Base-by-base conservation (phyloP, 768 basidiomycete species). In the Lactifluus subvellereus region DNA sequence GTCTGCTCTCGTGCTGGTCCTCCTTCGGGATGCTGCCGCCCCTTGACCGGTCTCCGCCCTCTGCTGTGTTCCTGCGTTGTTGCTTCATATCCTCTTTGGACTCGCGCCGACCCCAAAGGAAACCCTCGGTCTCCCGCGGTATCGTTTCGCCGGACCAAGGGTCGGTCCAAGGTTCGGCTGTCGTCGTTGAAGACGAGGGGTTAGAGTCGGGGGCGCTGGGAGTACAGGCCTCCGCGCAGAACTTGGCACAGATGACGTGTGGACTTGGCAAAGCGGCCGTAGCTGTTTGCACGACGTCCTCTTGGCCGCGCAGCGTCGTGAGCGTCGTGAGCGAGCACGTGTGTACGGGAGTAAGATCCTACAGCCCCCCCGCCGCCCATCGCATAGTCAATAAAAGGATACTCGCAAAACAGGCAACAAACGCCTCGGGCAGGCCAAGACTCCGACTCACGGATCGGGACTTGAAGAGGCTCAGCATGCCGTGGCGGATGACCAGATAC, bases 401-500 rank as follows among this genome's bases (percentile, higher is more conserved):
- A 57, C 30, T 43, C 38, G 18, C 27, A 18, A 48, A 22, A 43
- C n/a, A 20, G 5, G 35, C 1, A n/a, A 5, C 4, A 27, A 54
- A 37, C 30, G 35, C 55, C n/a, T 4, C 54, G n/a, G n/a, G 14
- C 45, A 40, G 3, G 3, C 42, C 14, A 22, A 33, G 9, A 75
- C 79, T 54, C 66, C 20, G 18, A 75, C 79, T 58, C 68, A 87
- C 88, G 62, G 77, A 72, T 33, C 80, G 77, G 30, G 80, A 77
- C 68, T 80, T 83, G 67, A 77, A 83, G 16, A 89, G 69, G 55
- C 73, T 77, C n/a, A 89, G 70, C 22, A 76, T 68, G 0, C 84
- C 86, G 27, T 83, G 79, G 57, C 78, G 75, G 33, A 89, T 79
- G n/a, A 87, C 75, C 49, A 84, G 75, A 82, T 84, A 87, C 4